A percentile compares a stretch with the other conserved stretches of the same genome.
Conservation (phyloP, 768 basidiomycete genomes). For the Suillus hirtellus region DNA sequence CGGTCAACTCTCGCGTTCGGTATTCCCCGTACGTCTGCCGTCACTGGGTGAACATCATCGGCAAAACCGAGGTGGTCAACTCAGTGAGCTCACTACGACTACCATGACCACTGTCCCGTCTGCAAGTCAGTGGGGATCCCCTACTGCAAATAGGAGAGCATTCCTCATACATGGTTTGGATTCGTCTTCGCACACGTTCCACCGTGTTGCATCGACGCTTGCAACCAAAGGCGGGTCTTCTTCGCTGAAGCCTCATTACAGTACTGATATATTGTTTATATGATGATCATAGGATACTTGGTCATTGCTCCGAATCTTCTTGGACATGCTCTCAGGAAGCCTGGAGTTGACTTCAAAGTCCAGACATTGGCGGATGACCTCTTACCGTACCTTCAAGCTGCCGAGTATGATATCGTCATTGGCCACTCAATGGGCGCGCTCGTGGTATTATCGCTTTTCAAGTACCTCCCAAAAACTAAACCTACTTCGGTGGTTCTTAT, state of each 20-base stretch:
- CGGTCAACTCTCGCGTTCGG: too few species aligned
- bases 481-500: conserved; percentile 19
- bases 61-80: too few species aligned
- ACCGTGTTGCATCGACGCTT: conserved; percentile 17
- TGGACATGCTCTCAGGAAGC: conserved; percentile 21
- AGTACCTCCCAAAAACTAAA: conserved; percentile 15
- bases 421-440: conserved; percentile 25
- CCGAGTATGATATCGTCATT: conserved; percentile 14
- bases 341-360: conserved; percentile 2
- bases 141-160: conserved; percentile 18
- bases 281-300: conserved; percentile 21
- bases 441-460: conserved; percentile 17
- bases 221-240: conserved; percentile 19
- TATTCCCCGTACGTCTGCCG: too few species aligned
- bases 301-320: conserved; percentile 27
- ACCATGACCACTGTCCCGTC: conserved; percentile 6
- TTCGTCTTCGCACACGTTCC: conserved; percentile 18
- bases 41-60: too few species aligned
- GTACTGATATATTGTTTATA: background rate
- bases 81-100: too few species aligned
- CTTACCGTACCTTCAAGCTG: conserved; percentile 8
- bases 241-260: background rate
- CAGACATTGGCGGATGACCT: conserved; percentile 8
- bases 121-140: conserved; percentile 21
- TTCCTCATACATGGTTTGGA: conserved; percentile 25